These are phyloP conservation scores for Colletotrichum echinochloae DNA, from an alignment of 2,329 filamentous ascomycete species.

Conservation along the genomic window DNA sequence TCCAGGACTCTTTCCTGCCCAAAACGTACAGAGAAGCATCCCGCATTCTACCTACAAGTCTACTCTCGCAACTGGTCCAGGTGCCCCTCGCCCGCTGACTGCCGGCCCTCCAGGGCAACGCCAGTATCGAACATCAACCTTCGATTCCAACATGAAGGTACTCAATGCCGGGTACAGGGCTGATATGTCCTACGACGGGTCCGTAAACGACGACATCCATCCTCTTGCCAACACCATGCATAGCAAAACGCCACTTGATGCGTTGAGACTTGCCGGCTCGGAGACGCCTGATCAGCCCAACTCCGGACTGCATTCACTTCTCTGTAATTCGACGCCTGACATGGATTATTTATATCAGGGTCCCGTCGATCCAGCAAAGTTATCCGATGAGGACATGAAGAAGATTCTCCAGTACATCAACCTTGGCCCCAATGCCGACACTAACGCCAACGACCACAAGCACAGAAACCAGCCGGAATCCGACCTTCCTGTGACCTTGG, in stretches of 20 bases:
- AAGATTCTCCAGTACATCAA: not conserved
- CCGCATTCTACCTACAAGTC: constrained; percentile 39
- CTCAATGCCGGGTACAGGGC: constrained; percentile 47
- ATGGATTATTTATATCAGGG: not conserved
- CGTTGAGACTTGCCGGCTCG: constrained; percentile 4
- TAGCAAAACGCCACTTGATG: constrained; percentile 18
- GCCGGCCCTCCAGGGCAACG: constrained; percentile 67
- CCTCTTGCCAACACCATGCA: constrained; percentile 44
- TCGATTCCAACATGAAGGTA: constrained; percentile 54
- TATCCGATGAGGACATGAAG: constrained; percentile 6
- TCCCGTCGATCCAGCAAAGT: constrained; percentile 21
- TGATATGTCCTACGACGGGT: constrained; percentile 43
- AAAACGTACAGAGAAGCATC: constrained; percentile 19
- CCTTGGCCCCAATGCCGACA: not conserved
- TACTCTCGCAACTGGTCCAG: constrained; percentile 51
- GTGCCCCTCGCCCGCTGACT: constrained; percentile 63
- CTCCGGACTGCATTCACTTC: constrained; percentile 5
- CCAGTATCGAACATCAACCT: constrained; percentile 59
- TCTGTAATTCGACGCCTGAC: constrained; percentile 8
- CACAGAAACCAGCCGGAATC: not conserved
- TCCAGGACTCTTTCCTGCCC: constrained; percentile 8
- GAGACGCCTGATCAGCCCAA: constrained; percentile 24
- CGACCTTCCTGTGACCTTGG: not conserved
- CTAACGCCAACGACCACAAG: not conserved
- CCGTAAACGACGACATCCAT: constrained; percentile 38